Base-by-base conservation (phyloP, 2,329 filamentous ascomycete genomes). In the Colletotrichum siamense region DNA sequence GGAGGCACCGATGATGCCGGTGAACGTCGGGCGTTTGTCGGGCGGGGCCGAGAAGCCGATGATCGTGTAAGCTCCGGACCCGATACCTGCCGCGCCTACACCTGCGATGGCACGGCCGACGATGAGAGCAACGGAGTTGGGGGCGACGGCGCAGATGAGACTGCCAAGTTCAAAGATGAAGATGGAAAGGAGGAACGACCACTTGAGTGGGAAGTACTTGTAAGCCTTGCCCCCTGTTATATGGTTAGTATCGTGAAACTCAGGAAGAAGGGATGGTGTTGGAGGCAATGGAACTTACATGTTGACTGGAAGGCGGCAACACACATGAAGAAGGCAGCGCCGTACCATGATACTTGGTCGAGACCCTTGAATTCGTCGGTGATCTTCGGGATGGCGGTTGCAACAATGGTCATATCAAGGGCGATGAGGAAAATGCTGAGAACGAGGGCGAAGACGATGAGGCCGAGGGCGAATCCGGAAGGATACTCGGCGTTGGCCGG, bases 331-430 rank as follows among this genome's bases (percentile, higher is more conserved):
- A 88, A 91, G 57, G 89, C 89, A 18, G 89, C 86, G 3, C 89
- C 90, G 78, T 93, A 93, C 91, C 91, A 93, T 26, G 89, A 88
- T 15, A 91, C 87, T 77, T 91, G 88, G 44, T 87, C 85, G 22
- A 91, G 85, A 64, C 87, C 85, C 73, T 88, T 84, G 82, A 90
- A 89, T 55, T 89, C 86, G 77, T 86, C 87, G 2, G 90, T 91
- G 79, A 91, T 91, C 77, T 88, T 89, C 12, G 90, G 90, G 55
- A 91, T 90, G 12, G 89, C 90, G 0, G 89, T 91, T 6, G 89
- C 88, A n/a, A 91, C 87, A 72, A 91, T 91, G 16, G 89, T 91
- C 84, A 87, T 86, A 59, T 90, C 88, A 13, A 90, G 84, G 65
- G 88, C 85, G 65, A 89, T 82, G n/a, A 90, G 82, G 79, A 90